Conservation (phyloP, 352 stramenopile genomes). For the Pythium folliculosum region DNA sequence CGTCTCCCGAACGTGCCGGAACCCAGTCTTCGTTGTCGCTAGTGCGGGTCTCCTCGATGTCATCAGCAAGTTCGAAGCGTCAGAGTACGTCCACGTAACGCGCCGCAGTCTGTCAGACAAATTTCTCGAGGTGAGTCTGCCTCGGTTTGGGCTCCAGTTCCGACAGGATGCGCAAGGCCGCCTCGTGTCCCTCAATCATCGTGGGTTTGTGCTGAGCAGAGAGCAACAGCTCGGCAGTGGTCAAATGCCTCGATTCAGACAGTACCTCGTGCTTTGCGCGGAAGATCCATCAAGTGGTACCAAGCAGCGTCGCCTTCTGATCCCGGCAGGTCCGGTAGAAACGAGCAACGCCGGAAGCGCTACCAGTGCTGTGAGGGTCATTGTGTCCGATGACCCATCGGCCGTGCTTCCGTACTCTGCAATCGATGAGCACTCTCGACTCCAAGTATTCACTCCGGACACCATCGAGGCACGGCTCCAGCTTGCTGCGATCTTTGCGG, state of each 20-base stretch:
- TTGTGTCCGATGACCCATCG: constrained; percentile 10
- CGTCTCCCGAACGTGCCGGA: constrained; percentile 8
- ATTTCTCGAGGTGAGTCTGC: constrained; percentile 38
- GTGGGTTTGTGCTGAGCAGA: constrained; percentile 11
- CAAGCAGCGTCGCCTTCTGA: neutral
- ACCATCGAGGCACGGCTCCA: constrained; percentile 43
- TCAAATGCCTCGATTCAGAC: constrained; percentile 13
- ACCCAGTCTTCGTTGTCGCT: constrained; percentile 31
- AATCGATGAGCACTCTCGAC: constrained; percentile 33
- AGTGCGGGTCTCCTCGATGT: constrained; percentile 20
- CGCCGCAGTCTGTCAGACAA: constrained; percentile 16
- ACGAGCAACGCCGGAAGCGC: neutral
- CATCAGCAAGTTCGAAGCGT: constrained; percentile 52
- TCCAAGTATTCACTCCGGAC: constrained; percentile 36
- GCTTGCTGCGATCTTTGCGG: constrained; percentile 40
- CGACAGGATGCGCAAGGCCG: constrained; percentile 15
- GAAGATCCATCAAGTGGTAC: neutral
- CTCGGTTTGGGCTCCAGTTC: constrained; percentile 46
- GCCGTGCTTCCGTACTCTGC: neutral
- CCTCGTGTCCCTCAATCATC: constrained; percentile 37
- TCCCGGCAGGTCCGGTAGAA: neutral
- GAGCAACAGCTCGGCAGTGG: constrained; percentile 1
- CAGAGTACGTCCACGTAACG: constrained; percentile 33
- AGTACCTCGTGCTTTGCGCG: constrained; percentile 8
- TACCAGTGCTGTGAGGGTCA: neutral